These are phyloP conservation scores for Cryptococcus hybrid DNA, from an alignment of 1,284 basidiomycete species.

Conservation along the genomic window DNA sequence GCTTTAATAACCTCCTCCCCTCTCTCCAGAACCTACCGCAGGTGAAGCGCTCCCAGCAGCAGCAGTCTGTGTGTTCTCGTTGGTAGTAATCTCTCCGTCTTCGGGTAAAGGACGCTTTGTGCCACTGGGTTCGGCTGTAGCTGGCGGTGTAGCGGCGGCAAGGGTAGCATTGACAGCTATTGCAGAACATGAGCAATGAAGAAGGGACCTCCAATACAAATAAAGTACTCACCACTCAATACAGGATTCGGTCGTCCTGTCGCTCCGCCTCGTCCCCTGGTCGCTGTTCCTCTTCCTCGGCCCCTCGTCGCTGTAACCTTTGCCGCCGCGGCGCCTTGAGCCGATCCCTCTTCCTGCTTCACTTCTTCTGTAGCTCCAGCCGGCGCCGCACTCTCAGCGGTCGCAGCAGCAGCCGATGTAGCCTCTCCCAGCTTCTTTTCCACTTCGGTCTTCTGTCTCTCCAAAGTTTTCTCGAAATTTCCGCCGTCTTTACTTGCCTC, in stretches of 20 bases:
- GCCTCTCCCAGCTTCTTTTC: constrained; percentile 33
- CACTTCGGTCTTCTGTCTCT: constrained; percentile 30
- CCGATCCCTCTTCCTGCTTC: not conserved
- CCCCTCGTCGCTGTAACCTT: not conserved
- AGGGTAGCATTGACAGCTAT: constrained; percentile 44
- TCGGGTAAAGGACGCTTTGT: constrained; percentile 29
- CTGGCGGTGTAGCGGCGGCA: constrained; percentile 5
- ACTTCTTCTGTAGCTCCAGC: constrained; percentile 1
- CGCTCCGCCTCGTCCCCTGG: constrained; percentile 14
- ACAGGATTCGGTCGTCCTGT: constrained; percentile 17
- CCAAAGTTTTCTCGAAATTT: constrained; percentile 42
- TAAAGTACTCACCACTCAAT: constrained; percentile 19
- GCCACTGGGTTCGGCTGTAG: constrained; percentile 11
- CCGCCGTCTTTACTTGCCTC: constrained; percentile 36
- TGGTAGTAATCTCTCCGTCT: constrained; percentile 25
- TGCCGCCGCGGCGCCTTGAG: not conserved
- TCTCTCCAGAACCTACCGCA: constrained; percentile 5
- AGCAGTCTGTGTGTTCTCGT: not conserved
- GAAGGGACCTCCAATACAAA: not conserved
- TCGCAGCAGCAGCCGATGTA: not conserved
- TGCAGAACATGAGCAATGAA: not conserved
- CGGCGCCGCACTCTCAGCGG: constrained; percentile 1
- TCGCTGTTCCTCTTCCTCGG: constrained; percentile 5
- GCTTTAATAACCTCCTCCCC: constrained; percentile 23
- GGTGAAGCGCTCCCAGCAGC: constrained; percentile 9